Percentiles rank a stretch among this genome's conserved stretches.
phyloP scores from a whole-genome alignment of 805 yeast species.

The Jamesozyma piceae region DNA sequence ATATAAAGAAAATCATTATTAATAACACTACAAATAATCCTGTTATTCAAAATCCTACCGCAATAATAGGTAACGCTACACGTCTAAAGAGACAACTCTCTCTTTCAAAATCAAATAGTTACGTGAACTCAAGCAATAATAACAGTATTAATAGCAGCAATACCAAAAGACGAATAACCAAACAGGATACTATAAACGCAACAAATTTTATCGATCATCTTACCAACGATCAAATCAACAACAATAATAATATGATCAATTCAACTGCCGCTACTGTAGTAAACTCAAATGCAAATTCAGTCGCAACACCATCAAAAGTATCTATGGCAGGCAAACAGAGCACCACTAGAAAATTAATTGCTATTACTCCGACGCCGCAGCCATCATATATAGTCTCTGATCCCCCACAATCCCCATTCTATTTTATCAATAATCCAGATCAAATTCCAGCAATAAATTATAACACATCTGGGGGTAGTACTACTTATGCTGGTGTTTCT shows the following conservation, averaged over 20 bases:
- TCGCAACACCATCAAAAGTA: slow-evolving; percentile 1
- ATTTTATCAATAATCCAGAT: neutral
- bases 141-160: slow-evolving; percentile 9
- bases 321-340: neutral
- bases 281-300: too few species aligned
- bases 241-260: neutral
- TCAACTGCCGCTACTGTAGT: too few species aligned
- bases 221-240: neutral
- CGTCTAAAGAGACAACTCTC: slow-evolving; percentile 24
- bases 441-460: too few species aligned
- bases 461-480: too few species aligned
- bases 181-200: slow-evolving; percentile 3
- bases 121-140: too few species aligned
- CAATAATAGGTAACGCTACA: neutral
- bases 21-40: neutral
- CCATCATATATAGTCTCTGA: slow-evolving; percentile 7
- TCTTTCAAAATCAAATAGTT: too few species aligned
- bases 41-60: neutral
- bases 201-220: slow-evolving; percentile 2
- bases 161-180: slow-evolving; percentile 20
- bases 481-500: too few species aligned
- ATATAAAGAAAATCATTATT: neutral
- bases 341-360: neutral
- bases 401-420: slow-evolving; percentile 5
- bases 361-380: slow-evolving; percentile 8